phyloP scores from a whole-genome alignment of 208 protist species.

The Tritrichomonas musculus region DNA sequence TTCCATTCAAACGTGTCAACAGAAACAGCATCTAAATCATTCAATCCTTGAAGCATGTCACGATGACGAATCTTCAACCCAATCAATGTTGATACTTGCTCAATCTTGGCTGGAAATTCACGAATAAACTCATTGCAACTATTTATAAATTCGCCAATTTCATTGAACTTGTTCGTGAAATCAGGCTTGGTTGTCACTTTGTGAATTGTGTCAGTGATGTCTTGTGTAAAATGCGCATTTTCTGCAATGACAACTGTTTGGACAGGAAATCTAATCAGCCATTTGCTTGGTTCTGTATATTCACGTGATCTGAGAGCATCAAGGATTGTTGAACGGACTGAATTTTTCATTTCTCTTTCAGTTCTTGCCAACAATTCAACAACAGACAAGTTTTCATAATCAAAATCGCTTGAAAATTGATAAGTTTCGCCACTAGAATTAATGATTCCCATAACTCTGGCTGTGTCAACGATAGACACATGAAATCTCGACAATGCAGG shows the following conservation, averaged over 20 bases:
- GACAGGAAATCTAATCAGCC: background rate
- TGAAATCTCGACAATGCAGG: background rate
- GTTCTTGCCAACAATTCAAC: background rate
- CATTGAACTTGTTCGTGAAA: background rate
- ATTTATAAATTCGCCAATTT: background rate
- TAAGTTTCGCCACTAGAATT: background rate
- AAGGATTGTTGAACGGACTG: background rate
- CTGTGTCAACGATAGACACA: background rate
- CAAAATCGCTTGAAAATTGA: background rate
- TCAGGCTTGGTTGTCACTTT: background rate
- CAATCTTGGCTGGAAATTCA: background rate
- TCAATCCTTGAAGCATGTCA: background rate
- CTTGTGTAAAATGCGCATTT: background rate
- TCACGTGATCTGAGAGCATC: background rate
- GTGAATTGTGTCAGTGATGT: background rate
- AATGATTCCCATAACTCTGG: background rate
- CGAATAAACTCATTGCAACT: background rate
- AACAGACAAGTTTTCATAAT: background rate
- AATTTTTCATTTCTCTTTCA: slow-evolving; percentile 10
- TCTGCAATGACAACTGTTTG: background rate
- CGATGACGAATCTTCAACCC: background rate
- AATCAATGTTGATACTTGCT: background rate
- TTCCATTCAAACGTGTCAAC: background rate
- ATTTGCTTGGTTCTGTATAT: slow-evolving; percentile 2
- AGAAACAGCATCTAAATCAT: background rate